A percentile compares a stretch with the other conserved stretches of the same genome.
These are phyloP conservation scores for Fusarium buxicola DNA, from an alignment of 2,329 filamentous ascomycete species.

Conservation along the genomic window DNA sequence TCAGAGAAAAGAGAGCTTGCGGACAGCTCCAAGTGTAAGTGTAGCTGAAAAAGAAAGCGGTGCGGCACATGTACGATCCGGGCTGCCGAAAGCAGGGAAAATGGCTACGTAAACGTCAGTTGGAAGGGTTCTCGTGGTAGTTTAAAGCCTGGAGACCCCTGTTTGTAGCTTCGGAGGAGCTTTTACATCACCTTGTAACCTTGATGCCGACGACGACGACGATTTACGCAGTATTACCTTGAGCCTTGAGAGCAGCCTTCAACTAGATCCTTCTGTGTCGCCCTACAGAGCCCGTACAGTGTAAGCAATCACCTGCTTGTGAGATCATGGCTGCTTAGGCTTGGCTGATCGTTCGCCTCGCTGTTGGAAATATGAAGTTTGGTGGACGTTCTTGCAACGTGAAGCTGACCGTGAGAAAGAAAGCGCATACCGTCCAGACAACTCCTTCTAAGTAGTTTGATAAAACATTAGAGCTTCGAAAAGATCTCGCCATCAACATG, in stretches of 20 bases:
- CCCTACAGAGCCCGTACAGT: slow-evolving; percentile 4
- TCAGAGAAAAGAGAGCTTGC: slow-evolving; percentile 4
- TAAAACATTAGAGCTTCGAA: background rate
- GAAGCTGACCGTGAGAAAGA: slow-evolving; percentile 33
- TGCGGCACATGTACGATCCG: slow-evolving; percentile 6
- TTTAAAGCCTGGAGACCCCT: slow-evolving; percentile 44
- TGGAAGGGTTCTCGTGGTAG: slow-evolving; percentile 22
- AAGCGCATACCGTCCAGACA: slow-evolving; percentile 22
- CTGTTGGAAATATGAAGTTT: background rate
- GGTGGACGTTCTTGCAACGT: slow-evolving; percentile 1
- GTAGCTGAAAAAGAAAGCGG: slow-evolving; percentile 20
- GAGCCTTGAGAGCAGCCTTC: slow-evolving; percentile 17
- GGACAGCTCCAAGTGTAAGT: slow-evolving; percentile 27
- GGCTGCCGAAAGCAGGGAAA: slow-evolving; percentile 40
- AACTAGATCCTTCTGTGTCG: slow-evolving; percentile 23
- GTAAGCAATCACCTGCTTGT: slow-evolving; percentile 27
- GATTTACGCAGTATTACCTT: slow-evolving; percentile 27
- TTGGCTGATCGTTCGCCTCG: slow-evolving; percentile 3
- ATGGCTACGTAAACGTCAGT: slow-evolving; percentile 43
- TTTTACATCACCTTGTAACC: slow-evolving; percentile 32
- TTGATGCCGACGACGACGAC: slow-evolving; percentile 16
- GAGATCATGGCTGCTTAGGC: background rate
- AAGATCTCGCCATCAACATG: slow-evolving; percentile 29
- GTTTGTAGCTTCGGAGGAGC: slow-evolving; percentile 20
- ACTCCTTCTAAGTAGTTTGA: slow-evolving; percentile 8